Percentiles rank a stretch among this genome's conserved stretches.
phyloP scores from a whole-genome alignment of 192 early-diverging fungal genomes.

The Lobosporangium transversale region DNA sequence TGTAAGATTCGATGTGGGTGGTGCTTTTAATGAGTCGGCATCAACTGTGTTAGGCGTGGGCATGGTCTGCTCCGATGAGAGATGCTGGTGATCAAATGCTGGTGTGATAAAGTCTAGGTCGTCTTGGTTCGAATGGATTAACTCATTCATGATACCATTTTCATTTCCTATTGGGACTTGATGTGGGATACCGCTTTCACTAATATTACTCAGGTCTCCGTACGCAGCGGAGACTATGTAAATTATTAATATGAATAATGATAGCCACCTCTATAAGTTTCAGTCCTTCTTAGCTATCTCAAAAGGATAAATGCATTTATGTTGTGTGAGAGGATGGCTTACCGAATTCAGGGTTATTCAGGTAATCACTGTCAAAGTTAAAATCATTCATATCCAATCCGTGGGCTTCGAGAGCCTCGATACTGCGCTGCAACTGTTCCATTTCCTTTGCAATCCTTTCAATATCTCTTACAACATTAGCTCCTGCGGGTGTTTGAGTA shows the following conservation, averaged over 20 bases:
- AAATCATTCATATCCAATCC: constrained; percentile 38
- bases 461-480: constrained; percentile 25
- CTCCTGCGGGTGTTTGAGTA: constrained; percentile 36
- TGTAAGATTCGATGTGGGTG: not conserved
- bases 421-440: constrained; percentile 41
- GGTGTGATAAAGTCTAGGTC: constrained; percentile 28
- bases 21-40: too few relatives aligned
- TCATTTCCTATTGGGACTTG: constrained; percentile 10
- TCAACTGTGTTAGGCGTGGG: not conserved
- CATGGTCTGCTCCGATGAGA: too few relatives aligned
- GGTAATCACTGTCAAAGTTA: constrained; percentile 34
- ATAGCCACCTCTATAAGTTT: too few relatives aligned
- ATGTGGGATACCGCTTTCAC: constrained; percentile 6
- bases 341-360: constrained; percentile 25
- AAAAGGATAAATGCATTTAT: too few relatives aligned
- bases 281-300: too few relatives aligned
- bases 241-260: not conserved
- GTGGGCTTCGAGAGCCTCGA: constrained; percentile 40
- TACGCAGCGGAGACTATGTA: constrained; percentile 12
- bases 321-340: too few relatives aligned
- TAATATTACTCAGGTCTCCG: constrained; percentile 11
- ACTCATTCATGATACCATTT: constrained; percentile 15
- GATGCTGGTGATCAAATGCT: not conserved
- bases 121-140: constrained; percentile 31
- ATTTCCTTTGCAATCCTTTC: constrained; percentile 43